Conservation (phyloP, 208 protist species). For the Polymyxa betae region DNA sequence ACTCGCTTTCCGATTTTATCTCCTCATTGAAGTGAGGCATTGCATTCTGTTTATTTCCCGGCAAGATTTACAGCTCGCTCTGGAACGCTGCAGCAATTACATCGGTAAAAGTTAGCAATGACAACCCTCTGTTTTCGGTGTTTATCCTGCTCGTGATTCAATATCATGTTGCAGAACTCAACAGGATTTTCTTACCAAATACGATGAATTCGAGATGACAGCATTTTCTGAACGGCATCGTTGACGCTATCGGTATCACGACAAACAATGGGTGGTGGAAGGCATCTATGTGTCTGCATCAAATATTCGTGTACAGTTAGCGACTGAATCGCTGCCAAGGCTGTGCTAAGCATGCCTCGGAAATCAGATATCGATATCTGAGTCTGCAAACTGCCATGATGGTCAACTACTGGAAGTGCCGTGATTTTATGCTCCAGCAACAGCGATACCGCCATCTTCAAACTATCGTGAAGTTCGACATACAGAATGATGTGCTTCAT, state of each 20-base stretch:
- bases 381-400: not conserved
- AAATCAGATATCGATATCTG: conserved; percentile 50
- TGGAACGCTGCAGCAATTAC: conserved; percentile 39
- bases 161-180: not conserved
- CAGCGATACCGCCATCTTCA: not conserved
- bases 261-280: conserved; percentile 8
- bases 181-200: not conserved
- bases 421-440: not conserved
- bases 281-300: not conserved
- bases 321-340: not conserved
- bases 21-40: too few species aligned
- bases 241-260: not conserved
- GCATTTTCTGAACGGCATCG: conserved; percentile 38
- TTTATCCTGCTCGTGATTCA: not conserved
- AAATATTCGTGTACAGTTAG: not conserved
- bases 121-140: not conserved
- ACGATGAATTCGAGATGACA: not conserved
- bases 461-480: not conserved
- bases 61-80: not conserved
- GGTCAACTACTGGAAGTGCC: not conserved
- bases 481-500: not conserved
- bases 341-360: not conserved
- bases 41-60: too few species aligned
- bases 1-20: too few species aligned
- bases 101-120: conserved; percentile 13